Conservation (phyloP, 169 alveolate species). For the Eimeria necatrix region DNA sequence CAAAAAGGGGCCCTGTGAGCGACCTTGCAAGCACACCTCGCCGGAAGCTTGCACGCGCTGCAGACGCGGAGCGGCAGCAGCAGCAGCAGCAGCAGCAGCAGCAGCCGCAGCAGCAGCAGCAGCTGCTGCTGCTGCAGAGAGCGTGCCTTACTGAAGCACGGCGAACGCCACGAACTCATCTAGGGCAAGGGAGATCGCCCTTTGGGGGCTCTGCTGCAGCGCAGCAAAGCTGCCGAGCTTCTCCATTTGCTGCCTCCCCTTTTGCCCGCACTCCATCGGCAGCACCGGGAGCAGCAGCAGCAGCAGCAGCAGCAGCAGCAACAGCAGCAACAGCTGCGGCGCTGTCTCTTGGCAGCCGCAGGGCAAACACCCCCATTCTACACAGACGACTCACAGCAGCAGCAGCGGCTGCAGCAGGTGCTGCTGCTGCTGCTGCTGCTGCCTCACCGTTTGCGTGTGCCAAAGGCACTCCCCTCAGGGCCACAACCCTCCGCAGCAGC, state of each 20-base stretch:
- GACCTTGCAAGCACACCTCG: conserved; percentile 18
- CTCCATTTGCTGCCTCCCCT: conserved; percentile 53
- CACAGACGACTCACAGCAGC: conserved; percentile 63
- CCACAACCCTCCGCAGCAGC: conserved; percentile 50
- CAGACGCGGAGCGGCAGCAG: background rate
- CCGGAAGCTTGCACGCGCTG: conserved; percentile 44
- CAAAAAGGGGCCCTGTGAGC: background rate
- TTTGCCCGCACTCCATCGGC: conserved; percentile 6
- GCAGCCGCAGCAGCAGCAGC: conserved; percentile 58
- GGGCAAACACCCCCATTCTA: conserved; percentile 50
- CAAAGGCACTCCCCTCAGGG: background rate
- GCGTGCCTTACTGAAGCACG: background rate
- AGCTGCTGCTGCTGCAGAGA: background rate
- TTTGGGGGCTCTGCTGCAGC: background rate
- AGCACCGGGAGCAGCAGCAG: conserved; percentile 20
- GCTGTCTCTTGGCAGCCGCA: conserved; percentile 66
- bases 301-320: conserved; percentile 48
- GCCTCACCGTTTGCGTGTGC: conserved; percentile 66
- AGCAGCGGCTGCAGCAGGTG: conserved; percentile 69
- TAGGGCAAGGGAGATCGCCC: background rate
- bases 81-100: conserved; percentile 39
- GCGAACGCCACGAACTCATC: background rate
- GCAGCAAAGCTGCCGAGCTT: conserved; percentile 17
- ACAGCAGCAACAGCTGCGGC: conserved; percentile 59
- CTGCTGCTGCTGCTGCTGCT: conserved; percentile 64